phyloP scores from a whole-genome alignment of 228 moss, liverwort and hornwort genomes.

The Sphagnum fallax region DNA sequence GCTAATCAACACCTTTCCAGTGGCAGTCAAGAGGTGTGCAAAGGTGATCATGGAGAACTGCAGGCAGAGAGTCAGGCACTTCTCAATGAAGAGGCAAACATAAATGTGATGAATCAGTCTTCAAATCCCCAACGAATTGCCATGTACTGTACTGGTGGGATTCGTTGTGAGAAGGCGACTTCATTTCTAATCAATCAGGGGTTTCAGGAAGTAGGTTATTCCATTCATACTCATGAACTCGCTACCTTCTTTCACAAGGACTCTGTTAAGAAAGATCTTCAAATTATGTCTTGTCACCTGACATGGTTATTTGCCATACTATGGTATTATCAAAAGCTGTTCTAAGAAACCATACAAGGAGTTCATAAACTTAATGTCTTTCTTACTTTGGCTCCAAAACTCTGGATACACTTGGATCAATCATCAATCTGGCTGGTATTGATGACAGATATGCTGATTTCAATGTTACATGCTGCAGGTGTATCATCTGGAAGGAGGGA shows the following conservation, averaged over 20 bases:
- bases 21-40: conserved; percentile 3
- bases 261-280: too few species aligned
- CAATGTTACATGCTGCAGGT: conserved; percentile 31
- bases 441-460: too few species aligned
- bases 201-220: conserved; percentile 55
- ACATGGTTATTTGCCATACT: too few species aligned
- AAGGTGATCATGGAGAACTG: conserved; percentile 13
- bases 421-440: too few species aligned
- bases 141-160: conserved; percentile 99
- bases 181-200: conserved; percentile 70
- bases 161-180: conserved; percentile 93
- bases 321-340: too few species aligned
- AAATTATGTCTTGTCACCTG: too few species aligned
- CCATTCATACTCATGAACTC: too few species aligned
- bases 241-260: too few species aligned
- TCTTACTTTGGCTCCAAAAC: too few species aligned
- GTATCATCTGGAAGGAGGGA: conserved; percentile 90
- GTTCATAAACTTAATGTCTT: too few species aligned
- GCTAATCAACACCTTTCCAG: conserved; percentile 41
- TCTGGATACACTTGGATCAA: too few species aligned
- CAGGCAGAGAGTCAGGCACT: not conserved
- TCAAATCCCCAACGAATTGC: conserved; percentile 59
- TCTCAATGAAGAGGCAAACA: conserved; percentile 3
- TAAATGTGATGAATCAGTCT: conserved; percentile 7
- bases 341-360: too few species aligned